Base-by-base conservation (phyloP, 164 flowering plant species). In the Vitis amurensis region DNA sequence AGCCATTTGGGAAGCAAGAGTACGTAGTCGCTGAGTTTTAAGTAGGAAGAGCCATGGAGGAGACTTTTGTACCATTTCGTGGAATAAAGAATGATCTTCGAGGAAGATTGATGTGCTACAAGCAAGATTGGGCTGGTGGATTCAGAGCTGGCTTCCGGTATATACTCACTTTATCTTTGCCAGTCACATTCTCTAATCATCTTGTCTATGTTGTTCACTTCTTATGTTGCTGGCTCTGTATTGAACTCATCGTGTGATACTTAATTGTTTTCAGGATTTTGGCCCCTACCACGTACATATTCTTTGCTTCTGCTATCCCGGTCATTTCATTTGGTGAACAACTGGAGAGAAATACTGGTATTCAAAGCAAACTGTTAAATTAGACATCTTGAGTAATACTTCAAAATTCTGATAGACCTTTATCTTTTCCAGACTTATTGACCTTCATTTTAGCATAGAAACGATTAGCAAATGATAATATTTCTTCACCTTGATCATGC, bases 51-150 rank as follows among this genome's bases (percentile, higher is more conserved):
- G 60, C 55, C 66, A 93, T 93, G 99, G 99, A 96, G 72, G 99
- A 96, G 76, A 81, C 97, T 13, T 96, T 93, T 74, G 94, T 92
- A 29, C 99, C 99, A 11, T 85, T 96, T n/a, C 86, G 84, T 0
- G 99, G 98, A 65, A 96, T 96, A 68, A 93, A 86, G 84, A 92
- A 93, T 86, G 99, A 96, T 50, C 76, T 95, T 29, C 66, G 64
- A 63, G 97, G 89, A 71, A 88, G 99, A 75, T 70, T 95, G 75
- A 76, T 76, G 85, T 96, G 99, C 65, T 96, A 96, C 84, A 93
- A 90, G 87, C 97, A 96, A 80, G 99, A 96, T 57, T 96, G 99
- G 99, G 88, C 83, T 63, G 83, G 99, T 72, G 99, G 98, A n/a
- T 74, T 96, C 66, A 82, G 63, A 68, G 97, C 99, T 53, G 97